Base-by-base conservation (phyloP, 495 filamentous ascomycete species). In the Chaetomidium leptoderma region DNA sequence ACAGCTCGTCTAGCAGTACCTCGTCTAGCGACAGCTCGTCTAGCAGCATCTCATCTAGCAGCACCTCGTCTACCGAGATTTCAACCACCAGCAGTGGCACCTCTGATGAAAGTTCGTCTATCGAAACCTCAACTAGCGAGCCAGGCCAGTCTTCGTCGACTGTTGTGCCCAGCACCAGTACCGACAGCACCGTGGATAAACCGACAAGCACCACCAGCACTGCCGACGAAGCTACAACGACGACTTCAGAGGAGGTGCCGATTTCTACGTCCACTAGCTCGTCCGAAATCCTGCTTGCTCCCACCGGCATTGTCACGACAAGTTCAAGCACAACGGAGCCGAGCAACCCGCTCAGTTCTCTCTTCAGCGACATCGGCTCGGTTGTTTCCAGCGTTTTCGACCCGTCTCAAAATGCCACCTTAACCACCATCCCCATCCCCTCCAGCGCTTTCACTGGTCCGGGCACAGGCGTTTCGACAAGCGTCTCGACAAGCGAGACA, bases 281-380 rank as follows among this genome's bases (percentile, higher is more conserved):
- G 14, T 56, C 54, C 10, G 14, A 11, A 30, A 61, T 61, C 6
- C 29, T 61, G 16, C 13, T 62, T 2, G 55, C 50, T 6, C 56
- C 60, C n/a, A 59, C 56, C 23, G 55, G 55, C 44, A 59, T 62
- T 29, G 60, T 59, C 29, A 62, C 29, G 10, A 32, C 29, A 13
- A 36, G 26, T 13, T 39, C 49, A 24, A 32, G 3, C 17, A 27
- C 43, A 9, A 9, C 19, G 3, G 42, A 53, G 16, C 7, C 32
- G 7, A 33, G 17, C 42, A 32, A 48, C 26, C 35, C 35, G 23
- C 16, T 57, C 13, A 57, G 35, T 36, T 60, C 58, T 8, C 3
- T 60, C n/a, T 8, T 44, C 1, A 44, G 46, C 29, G 33, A n/a
- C 11, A 37, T 46, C 17, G 46, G 44, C 52, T 57, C 53, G 23